Base-by-base conservation (phyloP, 75 land plant species). In the Pinus albicaulis region DNA sequence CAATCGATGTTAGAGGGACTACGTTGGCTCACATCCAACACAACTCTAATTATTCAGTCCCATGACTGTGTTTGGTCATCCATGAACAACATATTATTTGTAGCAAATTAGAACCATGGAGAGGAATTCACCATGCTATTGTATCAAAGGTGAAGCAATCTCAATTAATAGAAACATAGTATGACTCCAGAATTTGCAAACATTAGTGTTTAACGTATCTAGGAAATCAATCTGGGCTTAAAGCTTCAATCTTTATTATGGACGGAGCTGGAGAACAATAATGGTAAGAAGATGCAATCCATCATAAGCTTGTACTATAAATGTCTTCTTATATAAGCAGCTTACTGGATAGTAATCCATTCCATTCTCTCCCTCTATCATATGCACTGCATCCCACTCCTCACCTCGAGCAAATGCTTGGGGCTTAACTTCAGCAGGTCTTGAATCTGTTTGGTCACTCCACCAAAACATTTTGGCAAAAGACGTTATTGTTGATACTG, bases 361-460 rank as follows among this genome's bases (percentile, higher is more conserved):
- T 68, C 52, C 44, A 68, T 22, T 36, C 22, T 63, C 31, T 16
- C 66, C 36, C 41, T 44, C 34, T 36, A 36, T 12, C 20, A n/a
- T 41, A 38, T 19, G 52, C 23, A 20, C 12, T n/a, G 38, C 8
- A 36, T 34, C 41, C 24, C 24, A 57, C 48, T 31, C 36, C 56
- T 76, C 34, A 94, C 98, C 98, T 89, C 87, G 80, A 75, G 95
- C 90, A 88, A 89, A 93, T 61, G 87, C 72, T 65, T 93, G 93
- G 66, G 88, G 79, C 61, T 85, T 84, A n/a, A 65, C 82, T 71
- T 91, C 90, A 68, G 89, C 68, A 59, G 87, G 90, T 62, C 82
- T 86, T 56, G 82, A 66, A 69, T 89, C 38, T 22, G 57, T 53
- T 78, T 72, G 87, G 25, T 86, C 87, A 70, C 85, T 92, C 44